Conservation (phyloP, 805 yeast species). For the Schwanniomyces occidentalis region DNA sequence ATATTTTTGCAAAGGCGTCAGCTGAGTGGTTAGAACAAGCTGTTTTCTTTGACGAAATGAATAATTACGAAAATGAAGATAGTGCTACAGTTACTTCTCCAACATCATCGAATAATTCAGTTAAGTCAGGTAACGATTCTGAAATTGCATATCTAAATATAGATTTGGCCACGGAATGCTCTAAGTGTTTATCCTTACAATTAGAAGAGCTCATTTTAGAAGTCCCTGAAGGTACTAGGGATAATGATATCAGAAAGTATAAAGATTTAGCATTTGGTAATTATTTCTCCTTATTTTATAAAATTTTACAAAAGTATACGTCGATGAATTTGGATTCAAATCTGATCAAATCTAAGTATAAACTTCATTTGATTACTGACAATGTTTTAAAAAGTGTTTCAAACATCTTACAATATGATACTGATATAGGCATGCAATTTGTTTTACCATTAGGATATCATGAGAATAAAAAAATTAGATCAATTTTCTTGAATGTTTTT, state of each 20-base stretch:
- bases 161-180: conserved; percentile 66
- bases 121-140: conserved; percentile 24
- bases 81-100: conserved; percentile 1
- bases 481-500: conserved; percentile 77
- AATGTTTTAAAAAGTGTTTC: conserved; percentile 66
- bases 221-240: conserved; percentile 54
- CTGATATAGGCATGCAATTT: conserved; percentile 72
- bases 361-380: conserved; percentile 56
- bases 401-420: conserved; percentile 68
- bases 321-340: conserved; percentile 13
- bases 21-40: conserved; percentile 58
- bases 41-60: conserved; percentile 35
- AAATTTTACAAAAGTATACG: conserved; percentile 50
- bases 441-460: conserved; percentile 81
- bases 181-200: conserved; percentile 55
- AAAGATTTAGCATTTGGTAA: conserved; percentile 66
- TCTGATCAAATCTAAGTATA: conserved; percentile 43
- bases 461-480: conserved; percentile 59
- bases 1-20: conserved; percentile 44
- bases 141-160: conserved; percentile 51
- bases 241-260: conserved; percentile 52
- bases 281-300: conserved; percentile 62
- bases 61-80: conserved; percentile 5
- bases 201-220: conserved; percentile 61
- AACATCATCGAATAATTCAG: conserved; percentile 5